Conservation (phyloP, 495 filamentous ascomycete genomes). For the Hypomontagnella monticulosa region DNA sequence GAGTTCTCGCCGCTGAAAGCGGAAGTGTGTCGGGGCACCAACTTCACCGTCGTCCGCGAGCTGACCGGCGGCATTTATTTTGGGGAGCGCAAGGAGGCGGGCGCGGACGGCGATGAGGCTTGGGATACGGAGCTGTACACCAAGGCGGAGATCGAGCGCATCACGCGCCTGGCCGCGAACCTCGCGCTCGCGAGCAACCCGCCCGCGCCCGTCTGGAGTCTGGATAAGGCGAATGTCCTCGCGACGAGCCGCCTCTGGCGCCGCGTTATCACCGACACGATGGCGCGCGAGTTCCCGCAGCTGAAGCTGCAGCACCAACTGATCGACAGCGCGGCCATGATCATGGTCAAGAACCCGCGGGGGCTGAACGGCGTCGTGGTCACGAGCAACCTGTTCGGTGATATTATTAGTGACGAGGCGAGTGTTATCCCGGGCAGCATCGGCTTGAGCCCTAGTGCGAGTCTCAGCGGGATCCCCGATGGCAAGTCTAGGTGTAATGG, state of each 20-base stretch:
- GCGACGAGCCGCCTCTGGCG: slow-evolving; percentile 92
- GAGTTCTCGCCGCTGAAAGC: slow-evolving; percentile 89
- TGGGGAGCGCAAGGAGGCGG: slow-evolving; percentile 86
- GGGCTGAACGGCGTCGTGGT: slow-evolving; percentile 92
- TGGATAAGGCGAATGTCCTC: slow-evolving; percentile 98
- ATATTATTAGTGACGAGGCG: slow-evolving; percentile 97
- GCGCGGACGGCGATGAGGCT: slow-evolving; percentile 80
- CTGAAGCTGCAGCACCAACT: slow-evolving; percentile 87
- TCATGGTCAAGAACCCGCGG: slow-evolving; percentile 95
- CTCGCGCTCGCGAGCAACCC: slow-evolving; percentile 83
- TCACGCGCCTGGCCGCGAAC: slow-evolving; percentile 83
- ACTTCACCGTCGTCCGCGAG: slow-evolving; percentile 96
- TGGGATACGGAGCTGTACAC: slow-evolving; percentile 92
- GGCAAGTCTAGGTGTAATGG: slow-evolving; percentile 76
- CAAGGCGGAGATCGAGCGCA: slow-evolving; percentile 86
- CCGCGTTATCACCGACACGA: slow-evolving; percentile 83
- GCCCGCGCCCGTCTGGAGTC: slow-evolving; percentile 81
- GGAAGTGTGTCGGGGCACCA: slow-evolving; percentile 82
- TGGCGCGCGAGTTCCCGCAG: slow-evolving; percentile 87
- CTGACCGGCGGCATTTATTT: slow-evolving; percentile 98
- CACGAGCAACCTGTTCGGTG: slow-evolving; percentile 94
- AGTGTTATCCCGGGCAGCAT: slow-evolving; percentile 94
- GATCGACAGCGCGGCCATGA: slow-evolving; percentile 95
- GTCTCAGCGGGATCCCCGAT: slow-evolving; percentile 87
- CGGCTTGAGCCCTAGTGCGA: slow-evolving; percentile 89